phyloP scores from a whole-genome alignment of 2,329 filamentous ascomycete species.

The Lachnellula occidentalis region DNA sequence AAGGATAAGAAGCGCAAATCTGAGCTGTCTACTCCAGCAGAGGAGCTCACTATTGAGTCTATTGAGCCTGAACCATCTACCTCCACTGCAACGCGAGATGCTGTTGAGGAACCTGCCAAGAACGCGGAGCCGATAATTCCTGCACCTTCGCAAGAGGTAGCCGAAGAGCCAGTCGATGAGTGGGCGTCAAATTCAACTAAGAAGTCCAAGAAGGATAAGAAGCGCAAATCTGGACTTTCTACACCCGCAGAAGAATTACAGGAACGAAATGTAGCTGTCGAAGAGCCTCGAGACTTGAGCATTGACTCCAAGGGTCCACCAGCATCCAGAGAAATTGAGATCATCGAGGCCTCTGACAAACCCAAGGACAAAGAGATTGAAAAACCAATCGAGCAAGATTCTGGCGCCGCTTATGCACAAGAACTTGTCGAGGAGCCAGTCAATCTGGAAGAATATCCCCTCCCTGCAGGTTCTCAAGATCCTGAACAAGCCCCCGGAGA shows the following conservation, averaged over 20 bases:
- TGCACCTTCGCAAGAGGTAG: background rate
- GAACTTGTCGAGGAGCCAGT: background rate
- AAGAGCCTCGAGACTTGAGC: slow-evolving; percentile 1
- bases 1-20: no score
- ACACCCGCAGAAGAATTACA: background rate
- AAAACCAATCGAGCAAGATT: background rate
- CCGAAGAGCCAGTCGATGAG: background rate
- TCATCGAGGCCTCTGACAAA: background rate
- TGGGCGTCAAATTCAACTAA: slow-evolving; percentile 2
- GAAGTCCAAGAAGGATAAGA: slow-evolving; percentile 32
- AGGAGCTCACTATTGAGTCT: background rate
- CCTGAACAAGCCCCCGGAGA: slow-evolving; percentile 7
- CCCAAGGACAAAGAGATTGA: background rate
- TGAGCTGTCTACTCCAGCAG: slow-evolving; percentile 2
- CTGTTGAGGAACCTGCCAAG: background rate
- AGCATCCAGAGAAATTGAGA: background rate
- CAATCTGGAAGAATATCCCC: background rate
- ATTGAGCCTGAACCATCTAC: background rate
- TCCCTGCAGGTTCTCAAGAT: background rate
- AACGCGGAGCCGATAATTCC: background rate
- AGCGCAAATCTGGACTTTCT: slow-evolving; percentile 3
- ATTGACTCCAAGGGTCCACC: background rate
- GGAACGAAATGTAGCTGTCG: background rate
- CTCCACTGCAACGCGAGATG: background rate
- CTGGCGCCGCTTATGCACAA: background rate